Evolutionary conservation across 1,284 basidiomycete species (phyloP).

Genomic region (Trichosporon sp.): DNA sequence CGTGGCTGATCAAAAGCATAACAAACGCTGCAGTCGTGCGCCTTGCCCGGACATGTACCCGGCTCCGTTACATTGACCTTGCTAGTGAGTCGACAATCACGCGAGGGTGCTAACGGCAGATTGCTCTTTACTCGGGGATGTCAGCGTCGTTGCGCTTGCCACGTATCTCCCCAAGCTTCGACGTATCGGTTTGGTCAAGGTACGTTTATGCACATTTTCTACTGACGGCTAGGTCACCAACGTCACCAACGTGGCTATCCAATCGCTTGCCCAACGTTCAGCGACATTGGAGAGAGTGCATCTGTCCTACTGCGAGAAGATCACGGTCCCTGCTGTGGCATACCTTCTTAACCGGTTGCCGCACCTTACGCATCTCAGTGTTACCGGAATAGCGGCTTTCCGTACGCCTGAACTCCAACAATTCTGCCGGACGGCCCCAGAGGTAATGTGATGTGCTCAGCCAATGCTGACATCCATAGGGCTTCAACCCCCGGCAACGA

Average conservation of each 20-base stretch:
- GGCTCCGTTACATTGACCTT: conserved; percentile 95
- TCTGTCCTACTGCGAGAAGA: conserved; percentile 94
- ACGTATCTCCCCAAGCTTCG: conserved; percentile 81
- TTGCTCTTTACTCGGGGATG: conserved; percentile 85
- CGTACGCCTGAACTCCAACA: conserved; percentile 79
- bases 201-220: conserved; percentile 55
- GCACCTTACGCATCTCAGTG: conserved; percentile 88
- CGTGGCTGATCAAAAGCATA: conserved; percentile 61
- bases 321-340: conserved; percentile 87
- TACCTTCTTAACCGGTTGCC: conserved; percentile 83
- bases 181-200: conserved; percentile 91
- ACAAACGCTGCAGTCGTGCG: conserved; percentile 86
- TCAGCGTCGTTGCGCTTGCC: conserved; percentile 89
- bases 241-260: conserved; percentile 90
- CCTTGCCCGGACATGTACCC: conserved; percentile 82
- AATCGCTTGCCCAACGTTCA: conserved; percentile 72
- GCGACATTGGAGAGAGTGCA: conserved; percentile 92
- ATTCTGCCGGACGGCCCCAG: conserved; percentile 86
- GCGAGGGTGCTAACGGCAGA: conserved; percentile 60
- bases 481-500: conserved; percentile 88
- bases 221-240: conserved; percentile 68
- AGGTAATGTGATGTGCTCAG: conserved; percentile 61
- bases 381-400: conserved; percentile 95
- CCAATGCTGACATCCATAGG: conserved; percentile 60
- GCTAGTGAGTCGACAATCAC: conserved; percentile 70